phyloP scores from a whole-genome alignment of 345 rosid genomes.

The Hibiscus syriacus region DNA sequence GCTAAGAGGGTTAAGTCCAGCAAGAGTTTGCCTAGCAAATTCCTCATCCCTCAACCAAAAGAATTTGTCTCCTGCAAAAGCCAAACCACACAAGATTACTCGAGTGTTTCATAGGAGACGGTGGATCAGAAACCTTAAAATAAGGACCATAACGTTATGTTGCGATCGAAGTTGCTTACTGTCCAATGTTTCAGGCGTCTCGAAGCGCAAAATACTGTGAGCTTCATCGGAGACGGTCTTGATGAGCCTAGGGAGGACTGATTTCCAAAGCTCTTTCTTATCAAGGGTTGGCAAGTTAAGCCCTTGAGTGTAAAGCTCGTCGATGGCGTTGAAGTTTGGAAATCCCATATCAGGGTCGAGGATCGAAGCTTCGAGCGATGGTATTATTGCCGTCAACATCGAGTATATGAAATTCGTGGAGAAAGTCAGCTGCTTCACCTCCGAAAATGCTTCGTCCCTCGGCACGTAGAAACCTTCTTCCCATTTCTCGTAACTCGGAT shows the following conservation, averaged over 20 bases:
- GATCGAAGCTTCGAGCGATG: slow-evolving; percentile 33
- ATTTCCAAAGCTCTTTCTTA: slow-evolving; percentile 28
- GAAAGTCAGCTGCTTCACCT: slow-evolving; percentile 3
- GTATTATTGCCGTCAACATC: slow-evolving; percentile 42
- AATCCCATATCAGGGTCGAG: slow-evolving; percentile 37
- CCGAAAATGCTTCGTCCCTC: slow-evolving; percentile 1
- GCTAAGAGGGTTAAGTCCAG: slow-evolving; percentile 62
- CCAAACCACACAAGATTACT: background rate
- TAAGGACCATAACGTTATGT: too few relatives aligned
- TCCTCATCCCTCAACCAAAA: slow-evolving; percentile 75
- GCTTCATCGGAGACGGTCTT: slow-evolving; percentile 25
- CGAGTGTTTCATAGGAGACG: too few relatives aligned
- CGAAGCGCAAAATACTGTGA: slow-evolving; percentile 40
- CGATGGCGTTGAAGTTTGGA: slow-evolving; percentile 51
- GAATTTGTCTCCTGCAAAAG: slow-evolving; percentile 46
- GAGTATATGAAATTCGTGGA: slow-evolving; percentile 24
- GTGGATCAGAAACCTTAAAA: too few relatives aligned
- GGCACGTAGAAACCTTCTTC: background rate
- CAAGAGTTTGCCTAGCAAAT: slow-evolving; percentile 60
- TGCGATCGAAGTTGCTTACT: slow-evolving; percentile 20
- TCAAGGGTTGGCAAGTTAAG: slow-evolving; percentile 23
- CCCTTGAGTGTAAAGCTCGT: slow-evolving; percentile 48
- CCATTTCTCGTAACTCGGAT: background rate
- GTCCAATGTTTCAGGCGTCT: slow-evolving; percentile 36
- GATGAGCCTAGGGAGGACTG: slow-evolving; percentile 41